Evolutionary conservation across 345 rosid species (phyloP).

Genomic region (Gynandropsis gynandra): DNA sequence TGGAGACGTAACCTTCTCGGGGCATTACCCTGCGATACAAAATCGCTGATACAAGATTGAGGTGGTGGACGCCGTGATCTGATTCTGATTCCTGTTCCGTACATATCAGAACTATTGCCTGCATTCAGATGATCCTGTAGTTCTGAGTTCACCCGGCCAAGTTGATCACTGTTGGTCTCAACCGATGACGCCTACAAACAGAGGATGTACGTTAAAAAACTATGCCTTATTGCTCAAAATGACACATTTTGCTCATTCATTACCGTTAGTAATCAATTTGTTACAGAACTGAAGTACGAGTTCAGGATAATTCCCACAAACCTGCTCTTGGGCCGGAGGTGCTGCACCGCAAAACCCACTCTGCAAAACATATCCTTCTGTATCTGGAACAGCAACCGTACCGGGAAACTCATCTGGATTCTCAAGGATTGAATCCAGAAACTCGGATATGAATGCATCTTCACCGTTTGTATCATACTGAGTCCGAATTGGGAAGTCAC

Average conservation of each 20-base stretch:
- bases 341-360: no score
- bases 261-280: no score
- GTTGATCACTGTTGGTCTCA: no score
- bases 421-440: slow-evolving; percentile 38
- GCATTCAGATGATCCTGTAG: neutral
- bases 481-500: slow-evolving; percentile 14
- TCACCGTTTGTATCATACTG: slow-evolving; percentile 29
- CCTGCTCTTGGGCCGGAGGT: no score
- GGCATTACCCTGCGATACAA: slow-evolving; percentile 42
- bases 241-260: no score
- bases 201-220: no score
- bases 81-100: slow-evolving; percentile 38
- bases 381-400: neutral
- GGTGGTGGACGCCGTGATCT: slow-evolving; percentile 33
- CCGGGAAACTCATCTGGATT: slow-evolving; percentile 22
- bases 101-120: slow-evolving; percentile 19
- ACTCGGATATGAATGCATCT: slow-evolving; percentile 32
- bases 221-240: no score
- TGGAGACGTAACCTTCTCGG: slow-evolving; percentile 52
- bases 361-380: no score
- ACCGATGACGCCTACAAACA: no score
- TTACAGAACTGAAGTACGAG: no score
- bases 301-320: no score
- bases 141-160: no score
- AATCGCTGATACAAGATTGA: slow-evolving; percentile 9